These are phyloP conservation scores for Syzygium syzygioides DNA, from an alignment of 441 rosid species.

Conservation along the genomic window DNA sequence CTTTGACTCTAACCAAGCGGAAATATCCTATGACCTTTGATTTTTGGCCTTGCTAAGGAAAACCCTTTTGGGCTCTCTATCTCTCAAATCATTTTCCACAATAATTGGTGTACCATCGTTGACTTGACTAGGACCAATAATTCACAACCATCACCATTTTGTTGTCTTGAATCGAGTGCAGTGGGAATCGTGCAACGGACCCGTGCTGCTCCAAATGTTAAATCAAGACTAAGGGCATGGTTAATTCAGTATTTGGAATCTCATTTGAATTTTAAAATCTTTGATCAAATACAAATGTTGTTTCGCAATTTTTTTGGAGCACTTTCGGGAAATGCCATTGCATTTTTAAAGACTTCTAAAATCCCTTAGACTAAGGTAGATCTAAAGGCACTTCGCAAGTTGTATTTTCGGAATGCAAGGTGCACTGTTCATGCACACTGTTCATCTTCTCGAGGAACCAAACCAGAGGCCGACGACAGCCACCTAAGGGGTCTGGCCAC, in stretches of 20 bases:
- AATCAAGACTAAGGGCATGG: not conserved
- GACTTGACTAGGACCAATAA: not conserved
- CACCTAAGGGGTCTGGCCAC: too few relatives aligned
- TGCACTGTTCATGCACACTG: too few relatives aligned
- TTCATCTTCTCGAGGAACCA: too few relatives aligned
- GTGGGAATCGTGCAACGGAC: not conserved
- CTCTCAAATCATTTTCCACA: not conserved
- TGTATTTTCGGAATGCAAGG: too few relatives aligned
- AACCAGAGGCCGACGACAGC: too few relatives aligned
- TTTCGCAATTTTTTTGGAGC: too few relatives aligned
- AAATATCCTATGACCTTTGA: not conserved
- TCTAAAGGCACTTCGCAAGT: too few relatives aligned
- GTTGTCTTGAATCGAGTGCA: not conserved
- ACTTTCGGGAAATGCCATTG: too few relatives aligned
- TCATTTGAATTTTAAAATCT: accelerated
- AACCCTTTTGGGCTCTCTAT: not conserved
- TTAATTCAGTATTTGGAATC: too few relatives aligned
- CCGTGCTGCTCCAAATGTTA: not conserved
- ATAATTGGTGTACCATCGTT: not conserved
- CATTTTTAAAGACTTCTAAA: too few relatives aligned
- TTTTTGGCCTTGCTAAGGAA: not conserved
- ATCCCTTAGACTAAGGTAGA: accelerated
- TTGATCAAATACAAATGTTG: too few relatives aligned
- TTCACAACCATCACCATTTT: not conserved
- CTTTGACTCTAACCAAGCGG: not conserved